Conservation (phyloP, 345 rosid species). For the Salix arbutifolia region DNA sequence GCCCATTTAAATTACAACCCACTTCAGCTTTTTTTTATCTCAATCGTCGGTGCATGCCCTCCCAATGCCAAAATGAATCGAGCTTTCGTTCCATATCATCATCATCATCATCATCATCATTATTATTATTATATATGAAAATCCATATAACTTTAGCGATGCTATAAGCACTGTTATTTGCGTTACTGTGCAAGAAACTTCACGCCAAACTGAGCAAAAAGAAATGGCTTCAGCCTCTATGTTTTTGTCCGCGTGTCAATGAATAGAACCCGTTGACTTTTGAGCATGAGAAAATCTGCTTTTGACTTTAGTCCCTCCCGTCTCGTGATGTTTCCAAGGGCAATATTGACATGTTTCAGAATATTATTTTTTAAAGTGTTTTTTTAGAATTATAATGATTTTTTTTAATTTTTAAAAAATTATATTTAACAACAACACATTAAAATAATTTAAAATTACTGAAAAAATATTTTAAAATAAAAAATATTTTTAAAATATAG, state of each 20-base stretch:
- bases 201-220: not conserved
- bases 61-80: not conserved
- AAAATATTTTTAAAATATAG: too few species aligned
- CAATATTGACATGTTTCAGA: too few species aligned
- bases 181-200: not conserved
- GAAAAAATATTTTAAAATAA: too few species aligned
- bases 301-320: too few species aligned
- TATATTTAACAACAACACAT: too few species aligned
- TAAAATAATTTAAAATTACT: too few species aligned
- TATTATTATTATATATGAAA: too few species aligned
- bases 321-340: too few species aligned
- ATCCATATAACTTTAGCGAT: not conserved
- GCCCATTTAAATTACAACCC: too few species aligned
- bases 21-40: not conserved
- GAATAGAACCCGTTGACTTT: not conserved
- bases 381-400: too few species aligned
- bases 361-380: too few species aligned
- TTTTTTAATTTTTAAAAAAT: too few species aligned
- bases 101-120: not conserved
- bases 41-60: not conserved
- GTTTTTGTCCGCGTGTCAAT: not conserved
- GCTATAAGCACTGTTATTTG: not conserved
- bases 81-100: not conserved
- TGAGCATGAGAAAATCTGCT: conserved; percentile 2
- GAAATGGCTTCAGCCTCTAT: not conserved